These are phyloP conservation scores for Leccinum rimulosum DNA, from an alignment of 768 basidiomycete species.

Conservation along the genomic window DNA sequence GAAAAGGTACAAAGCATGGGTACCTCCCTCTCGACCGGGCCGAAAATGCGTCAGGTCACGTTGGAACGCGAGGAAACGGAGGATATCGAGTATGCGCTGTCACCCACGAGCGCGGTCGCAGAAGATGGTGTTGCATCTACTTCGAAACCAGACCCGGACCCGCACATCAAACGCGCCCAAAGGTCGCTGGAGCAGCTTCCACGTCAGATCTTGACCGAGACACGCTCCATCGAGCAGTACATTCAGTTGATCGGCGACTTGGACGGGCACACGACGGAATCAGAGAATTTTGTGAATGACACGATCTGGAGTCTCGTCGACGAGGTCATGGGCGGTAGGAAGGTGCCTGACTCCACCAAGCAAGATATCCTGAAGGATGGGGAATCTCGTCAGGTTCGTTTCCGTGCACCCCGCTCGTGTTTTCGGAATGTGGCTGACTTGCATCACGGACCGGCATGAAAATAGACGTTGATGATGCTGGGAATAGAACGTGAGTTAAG, in stretches of 20 bases:
- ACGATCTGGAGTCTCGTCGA: constrained; percentile 38
- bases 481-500: constrained; percentile 44
- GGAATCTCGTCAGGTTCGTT: constrained; percentile 41
- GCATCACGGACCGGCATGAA: not conserved
- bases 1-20: not conserved
- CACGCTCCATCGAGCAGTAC: constrained; percentile 40
- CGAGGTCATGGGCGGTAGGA: constrained; percentile 35
- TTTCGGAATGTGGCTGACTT: not conserved
- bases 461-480: constrained; percentile 42
- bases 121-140: no score
- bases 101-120: no score
- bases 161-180: constrained; percentile 21
- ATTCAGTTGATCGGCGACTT: constrained; percentile 33
- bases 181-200: constrained; percentile 40
- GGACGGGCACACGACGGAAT: constrained; percentile 5
- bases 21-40: no score
- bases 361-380: constrained; percentile 42
- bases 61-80: no score
- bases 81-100: no score
- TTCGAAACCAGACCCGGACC: not conserved
- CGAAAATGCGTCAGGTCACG: no score
- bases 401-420: not conserved
- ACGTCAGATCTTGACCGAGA: constrained; percentile 35
- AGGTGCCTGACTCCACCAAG: constrained; percentile 34
- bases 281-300: constrained; percentile 8